These are phyloP conservation scores for Pelagophyceae sp. DNA, from an alignment of 352 stramenopile species.

Conservation along the genomic window DNA sequence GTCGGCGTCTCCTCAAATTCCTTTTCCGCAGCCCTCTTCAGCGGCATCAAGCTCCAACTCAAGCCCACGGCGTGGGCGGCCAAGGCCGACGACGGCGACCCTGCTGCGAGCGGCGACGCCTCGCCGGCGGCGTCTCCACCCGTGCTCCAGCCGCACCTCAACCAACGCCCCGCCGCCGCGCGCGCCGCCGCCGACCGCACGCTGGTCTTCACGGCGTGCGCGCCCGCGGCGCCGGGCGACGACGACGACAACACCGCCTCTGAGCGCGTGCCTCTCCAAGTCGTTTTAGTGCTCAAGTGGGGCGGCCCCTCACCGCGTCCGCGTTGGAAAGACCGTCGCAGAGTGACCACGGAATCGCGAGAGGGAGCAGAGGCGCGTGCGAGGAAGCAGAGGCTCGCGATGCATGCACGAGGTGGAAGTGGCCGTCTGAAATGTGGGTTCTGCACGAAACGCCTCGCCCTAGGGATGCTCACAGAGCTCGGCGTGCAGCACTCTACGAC, in stretches of 20 bases:
- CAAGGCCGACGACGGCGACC: too few relatives aligned
- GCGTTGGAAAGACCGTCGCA: too few relatives aligned
- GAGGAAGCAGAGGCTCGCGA: too few relatives aligned
- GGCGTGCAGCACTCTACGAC: slow-evolving; percentile 88
- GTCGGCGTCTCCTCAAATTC: background rate
- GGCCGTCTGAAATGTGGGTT: too few relatives aligned
- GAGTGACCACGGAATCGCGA: too few relatives aligned
- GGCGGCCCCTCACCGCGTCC: too few relatives aligned
- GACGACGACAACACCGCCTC: slow-evolving; percentile 31
- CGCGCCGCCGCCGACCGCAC: background rate
- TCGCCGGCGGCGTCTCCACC: too few relatives aligned
- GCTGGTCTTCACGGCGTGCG: background rate
- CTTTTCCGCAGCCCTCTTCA: background rate
- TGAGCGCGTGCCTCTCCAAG: slow-evolving; percentile 62
- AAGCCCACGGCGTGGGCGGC: slow-evolving; percentile 66
- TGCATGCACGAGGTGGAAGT: too few relatives aligned
- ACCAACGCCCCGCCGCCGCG: background rate
- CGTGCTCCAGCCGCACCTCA: background rate
- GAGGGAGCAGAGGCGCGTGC: too few relatives aligned
- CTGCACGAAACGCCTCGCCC: too few relatives aligned
- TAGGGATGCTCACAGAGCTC: slow-evolving; percentile 95
- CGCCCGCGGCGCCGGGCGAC: slow-evolving; percentile 14
- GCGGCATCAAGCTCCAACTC: slow-evolving; percentile 86
- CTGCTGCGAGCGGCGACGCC: too few relatives aligned
- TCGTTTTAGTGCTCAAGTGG: slow-evolving; percentile 99